A percentile compares a stretch with the other conserved stretches of the same genome.
phyloP scores from a whole-genome alignment of 2,329 filamentous ascomycete genomes.

The Phoma sp. region DNA sequence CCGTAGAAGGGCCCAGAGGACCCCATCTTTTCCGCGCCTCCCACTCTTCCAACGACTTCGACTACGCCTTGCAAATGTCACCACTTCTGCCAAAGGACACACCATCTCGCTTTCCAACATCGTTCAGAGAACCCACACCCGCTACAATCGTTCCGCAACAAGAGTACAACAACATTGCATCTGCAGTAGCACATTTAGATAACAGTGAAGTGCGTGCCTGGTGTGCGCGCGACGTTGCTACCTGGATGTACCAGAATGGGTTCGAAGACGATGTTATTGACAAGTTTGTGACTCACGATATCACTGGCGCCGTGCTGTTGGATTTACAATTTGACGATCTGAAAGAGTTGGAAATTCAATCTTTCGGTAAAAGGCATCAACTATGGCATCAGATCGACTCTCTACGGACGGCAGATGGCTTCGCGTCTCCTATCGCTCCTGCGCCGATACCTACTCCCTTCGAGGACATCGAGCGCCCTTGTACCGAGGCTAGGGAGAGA shows the following conservation, averaged over 20 bases:
- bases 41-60: constrained; percentile 62
- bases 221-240: constrained; percentile 78
- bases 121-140: constrained; percentile 48
- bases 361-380: constrained; percentile 80
- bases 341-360: constrained; percentile 79
- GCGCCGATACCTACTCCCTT: constrained; percentile 57
- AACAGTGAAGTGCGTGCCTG: constrained; percentile 67
- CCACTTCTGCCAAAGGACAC: constrained; percentile 72
- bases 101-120: constrained; percentile 51
- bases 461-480: constrained; percentile 55
- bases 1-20: constrained; percentile 79
- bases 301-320: constrained; percentile 83
- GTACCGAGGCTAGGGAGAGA: constrained; percentile 44
- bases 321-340: constrained; percentile 92
- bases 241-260: constrained; percentile 85
- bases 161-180: constrained; percentile 61
- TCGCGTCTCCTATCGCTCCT: constrained; percentile 48
- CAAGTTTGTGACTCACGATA: constrained; percentile 90
- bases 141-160: constrained; percentile 46
- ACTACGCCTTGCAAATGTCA: constrained; percentile 70
- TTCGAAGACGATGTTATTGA: constrained; percentile 79
- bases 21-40: constrained; percentile 86
- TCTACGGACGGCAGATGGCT: constrained; percentile 60
- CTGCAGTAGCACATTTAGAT: constrained; percentile 63
- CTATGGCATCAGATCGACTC: constrained; percentile 81